These are phyloP conservation scores for Septoria linicola DNA, from an alignment of 2,329 filamentous ascomycete genomes.

Conservation along the genomic window DNA sequence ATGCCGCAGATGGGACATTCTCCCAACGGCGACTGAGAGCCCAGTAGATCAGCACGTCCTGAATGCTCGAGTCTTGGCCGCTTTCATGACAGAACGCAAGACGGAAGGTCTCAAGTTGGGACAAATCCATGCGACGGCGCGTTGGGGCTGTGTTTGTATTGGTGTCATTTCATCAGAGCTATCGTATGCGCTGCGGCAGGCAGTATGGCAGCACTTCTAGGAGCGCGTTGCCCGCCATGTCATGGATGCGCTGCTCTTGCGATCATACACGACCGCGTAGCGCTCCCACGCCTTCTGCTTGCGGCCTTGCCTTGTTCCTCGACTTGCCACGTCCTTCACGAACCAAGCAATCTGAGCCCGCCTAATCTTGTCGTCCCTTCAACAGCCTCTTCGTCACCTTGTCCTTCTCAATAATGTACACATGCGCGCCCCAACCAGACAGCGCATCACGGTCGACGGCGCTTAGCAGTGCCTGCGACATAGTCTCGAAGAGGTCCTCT, in stretches of 20 bases:
- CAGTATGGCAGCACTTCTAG: background rate
- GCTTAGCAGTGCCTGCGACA: slow-evolving; percentile 92
- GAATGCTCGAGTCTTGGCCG: too few relatives aligned
- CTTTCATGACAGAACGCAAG: too few relatives aligned
- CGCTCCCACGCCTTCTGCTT: background rate
- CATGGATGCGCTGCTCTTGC: slow-evolving; percentile 18
- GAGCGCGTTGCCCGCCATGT: slow-evolving; percentile 17
- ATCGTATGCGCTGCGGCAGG: slow-evolving; percentile 7
- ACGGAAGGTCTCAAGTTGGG: too few relatives aligned
- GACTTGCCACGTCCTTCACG: background rate
- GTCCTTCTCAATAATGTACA: slow-evolving; percentile 99
- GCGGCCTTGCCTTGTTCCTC: too few relatives aligned
- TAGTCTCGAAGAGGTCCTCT: slow-evolving; percentile 96
- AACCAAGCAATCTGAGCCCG: background rate
- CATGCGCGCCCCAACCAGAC: slow-evolving; percentile 96
- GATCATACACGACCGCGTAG: slow-evolving; percentile 23
- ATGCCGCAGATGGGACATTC: too few relatives aligned
- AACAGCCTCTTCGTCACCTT: slow-evolving; percentile 99
- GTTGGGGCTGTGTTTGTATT: slow-evolving; percentile 4
- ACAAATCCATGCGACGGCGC: too few relatives aligned
- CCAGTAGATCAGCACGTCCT: background rate
- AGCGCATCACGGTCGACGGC: slow-evolving; percentile 95
- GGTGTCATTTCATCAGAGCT: slow-evolving; percentile 24
- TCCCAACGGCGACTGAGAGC: too few relatives aligned
- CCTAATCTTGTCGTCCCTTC: slow-evolving; percentile 86